These are phyloP conservation scores for Oryza glaberrima DNA, from an alignment of 176 grass and related monocot genomes.

Conservation along the genomic window DNA sequence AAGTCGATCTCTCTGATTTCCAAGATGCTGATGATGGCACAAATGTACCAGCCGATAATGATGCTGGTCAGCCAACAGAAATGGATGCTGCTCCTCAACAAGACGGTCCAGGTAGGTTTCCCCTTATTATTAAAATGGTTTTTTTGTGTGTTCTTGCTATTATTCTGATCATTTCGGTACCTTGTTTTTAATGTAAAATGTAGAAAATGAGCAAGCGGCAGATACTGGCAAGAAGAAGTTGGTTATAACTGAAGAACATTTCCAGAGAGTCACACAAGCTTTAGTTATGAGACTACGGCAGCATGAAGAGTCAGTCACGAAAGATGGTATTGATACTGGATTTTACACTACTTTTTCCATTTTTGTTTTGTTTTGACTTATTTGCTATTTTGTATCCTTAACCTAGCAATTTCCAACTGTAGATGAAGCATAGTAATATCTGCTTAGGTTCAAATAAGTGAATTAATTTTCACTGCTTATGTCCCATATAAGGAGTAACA, in stretches of 20 bases:
- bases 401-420: neutral
- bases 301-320: slow-evolving; percentile 75
- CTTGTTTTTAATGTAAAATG: slow-evolving; percentile 47
- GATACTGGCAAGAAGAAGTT: slow-evolving; percentile 77
- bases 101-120: slow-evolving; percentile 54
- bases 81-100: slow-evolving; percentile 42
- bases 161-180: slow-evolving; percentile 7
- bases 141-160: neutral
- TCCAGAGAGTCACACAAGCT: slow-evolving; percentile 93
- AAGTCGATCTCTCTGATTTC: slow-evolving; percentile 97
- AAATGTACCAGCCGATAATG: slow-evolving; percentile 42
- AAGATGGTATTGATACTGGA: slow-evolving; percentile 66
- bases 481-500: neutral
- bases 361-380: neutral
- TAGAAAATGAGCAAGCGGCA: slow-evolving; percentile 52
- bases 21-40: slow-evolving; percentile 69
- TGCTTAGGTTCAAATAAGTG: neutral
- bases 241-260: slow-evolving; percentile 96
- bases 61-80: slow-evolving; percentile 38
- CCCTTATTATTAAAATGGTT: neutral
- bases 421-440: neutral
- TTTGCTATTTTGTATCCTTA: neutral
- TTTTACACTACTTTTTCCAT: slow-evolving; percentile 18
- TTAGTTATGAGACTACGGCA: slow-evolving; percentile 81
- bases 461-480: neutral